phyloP scores from a whole-genome alignment of 2,329 filamentous ascomycete species.

The Spiromastix sp. region DNA sequence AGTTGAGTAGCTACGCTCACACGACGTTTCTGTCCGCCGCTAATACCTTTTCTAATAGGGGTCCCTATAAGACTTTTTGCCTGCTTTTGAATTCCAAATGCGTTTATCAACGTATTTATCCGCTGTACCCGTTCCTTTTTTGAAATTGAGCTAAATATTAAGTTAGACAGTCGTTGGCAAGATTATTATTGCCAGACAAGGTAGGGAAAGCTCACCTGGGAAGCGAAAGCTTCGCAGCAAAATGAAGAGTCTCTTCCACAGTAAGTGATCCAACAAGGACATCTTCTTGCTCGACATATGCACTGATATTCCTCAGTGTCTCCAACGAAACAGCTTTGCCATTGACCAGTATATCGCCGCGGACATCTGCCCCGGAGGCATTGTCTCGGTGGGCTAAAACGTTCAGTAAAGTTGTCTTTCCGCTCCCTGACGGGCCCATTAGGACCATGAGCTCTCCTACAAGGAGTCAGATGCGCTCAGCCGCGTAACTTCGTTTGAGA shows the following conservation, averaged over 20 bases:
- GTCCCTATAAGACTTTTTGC: slow-evolving; percentile 67
- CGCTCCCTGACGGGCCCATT: slow-evolving; percentile 66
- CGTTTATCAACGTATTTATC: slow-evolving; percentile 55
- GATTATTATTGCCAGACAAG: too few relatives aligned
- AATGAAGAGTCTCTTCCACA: slow-evolving; percentile 67
- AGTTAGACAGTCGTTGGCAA: neutral
- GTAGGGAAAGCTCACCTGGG: slow-evolving; percentile 34
- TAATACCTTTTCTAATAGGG: slow-evolving; percentile 71
- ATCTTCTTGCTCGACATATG: slow-evolving; percentile 84
- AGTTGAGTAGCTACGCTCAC: slow-evolving; percentile 71
- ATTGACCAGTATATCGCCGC: slow-evolving; percentile 53
- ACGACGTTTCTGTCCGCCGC: slow-evolving; percentile 73
- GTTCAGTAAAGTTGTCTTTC: slow-evolving; percentile 79
- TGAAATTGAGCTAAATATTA: slow-evolving; percentile 33
- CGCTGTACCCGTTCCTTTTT: slow-evolving; percentile 51
- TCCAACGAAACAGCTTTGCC: slow-evolving; percentile 43
- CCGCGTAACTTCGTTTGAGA: neutral
- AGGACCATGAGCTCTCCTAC: slow-evolving; percentile 63
- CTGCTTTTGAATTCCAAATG: slow-evolving; percentile 64
- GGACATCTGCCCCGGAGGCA: slow-evolving; percentile 42
- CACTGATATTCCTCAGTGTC: slow-evolving; percentile 55
- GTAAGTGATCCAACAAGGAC: slow-evolving; percentile 72
- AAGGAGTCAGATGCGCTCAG: neutral
- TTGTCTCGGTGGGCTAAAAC: slow-evolving; percentile 57
- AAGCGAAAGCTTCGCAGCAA: slow-evolving; percentile 60